Conservation (phyloP, 75 land plant species). For the Gnetum montanum region DNA sequence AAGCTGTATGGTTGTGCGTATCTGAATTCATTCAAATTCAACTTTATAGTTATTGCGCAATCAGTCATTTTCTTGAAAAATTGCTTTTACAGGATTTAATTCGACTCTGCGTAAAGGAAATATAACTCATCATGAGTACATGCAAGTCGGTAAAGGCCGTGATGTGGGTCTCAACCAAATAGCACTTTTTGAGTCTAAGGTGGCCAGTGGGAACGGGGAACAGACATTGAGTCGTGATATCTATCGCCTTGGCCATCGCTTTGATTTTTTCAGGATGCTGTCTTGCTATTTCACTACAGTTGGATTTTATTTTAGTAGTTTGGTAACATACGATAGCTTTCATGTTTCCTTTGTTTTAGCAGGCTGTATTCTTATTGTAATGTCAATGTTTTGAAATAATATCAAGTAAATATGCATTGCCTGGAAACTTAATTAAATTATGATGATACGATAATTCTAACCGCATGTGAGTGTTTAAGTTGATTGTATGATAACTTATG, state of each 20-base stretch:
- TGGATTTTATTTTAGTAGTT: constrained; percentile 77
- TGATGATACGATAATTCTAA: too few relatives aligned
- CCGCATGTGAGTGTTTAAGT: too few relatives aligned
- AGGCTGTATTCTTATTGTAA: too few relatives aligned
- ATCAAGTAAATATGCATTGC: too few relatives aligned
- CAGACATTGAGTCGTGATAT: constrained; percentile 87
- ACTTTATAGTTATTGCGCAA: too few relatives aligned
- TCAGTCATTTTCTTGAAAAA: too few relatives aligned
- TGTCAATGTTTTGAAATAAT: too few relatives aligned
- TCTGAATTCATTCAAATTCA: too few relatives aligned
- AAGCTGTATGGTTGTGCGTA: too few relatives aligned
- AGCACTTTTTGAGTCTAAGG: constrained; percentile 85
- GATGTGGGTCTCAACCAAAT: constrained; percentile 94
- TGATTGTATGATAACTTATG: background rate
- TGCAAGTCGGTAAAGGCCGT: constrained; percentile 97
- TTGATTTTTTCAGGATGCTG: constrained; percentile 92
- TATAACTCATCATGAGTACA: constrained; percentile 86
- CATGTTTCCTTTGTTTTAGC: too few relatives aligned
- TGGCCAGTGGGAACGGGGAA: constrained; percentile 89
- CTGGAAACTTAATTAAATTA: too few relatives aligned
- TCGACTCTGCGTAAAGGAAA: constrained; percentile 64
- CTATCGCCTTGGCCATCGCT: constrained; percentile 76
- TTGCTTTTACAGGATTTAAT: constrained; percentile 55
- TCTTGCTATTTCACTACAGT: constrained; percentile 84
- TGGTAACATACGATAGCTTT: constrained; percentile 56